phyloP scores from a whole-genome alignment of 2,329 filamentous ascomycete genomes.

The Elsinoe arachidis region DNA sequence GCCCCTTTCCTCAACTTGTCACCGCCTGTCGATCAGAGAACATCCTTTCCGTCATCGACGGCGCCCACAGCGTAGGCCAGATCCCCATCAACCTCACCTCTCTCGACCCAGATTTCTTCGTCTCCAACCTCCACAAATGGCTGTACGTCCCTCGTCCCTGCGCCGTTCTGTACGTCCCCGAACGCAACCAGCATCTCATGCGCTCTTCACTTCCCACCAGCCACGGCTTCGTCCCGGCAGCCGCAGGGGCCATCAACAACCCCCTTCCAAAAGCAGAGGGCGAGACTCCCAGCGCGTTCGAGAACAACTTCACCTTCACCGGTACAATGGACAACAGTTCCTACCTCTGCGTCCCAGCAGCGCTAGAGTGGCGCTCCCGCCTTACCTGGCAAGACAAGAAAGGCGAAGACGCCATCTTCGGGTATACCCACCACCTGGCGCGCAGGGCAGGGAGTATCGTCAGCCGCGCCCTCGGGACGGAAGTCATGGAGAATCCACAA shows the following conservation, averaged over 20 bases:
- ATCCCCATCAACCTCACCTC: conserved; percentile 51
- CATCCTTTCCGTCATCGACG: conserved; percentile 70
- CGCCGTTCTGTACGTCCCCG: conserved; percentile 71
- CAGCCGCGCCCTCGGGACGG: conserved; percentile 57
- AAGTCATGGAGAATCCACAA: conserved; percentile 59
- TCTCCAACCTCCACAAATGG: conserved; percentile 92
- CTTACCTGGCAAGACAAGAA: conserved; percentile 30
- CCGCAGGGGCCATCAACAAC: conserved; percentile 22
- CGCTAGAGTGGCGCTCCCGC: conserved; percentile 58
- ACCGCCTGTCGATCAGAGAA: conserved; percentile 56
- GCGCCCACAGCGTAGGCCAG: conserved; percentile 76
- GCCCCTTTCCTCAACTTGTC: conserved; percentile 66
- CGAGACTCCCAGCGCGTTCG: conserved; percentile 49
- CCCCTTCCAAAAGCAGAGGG: conserved; percentile 31
- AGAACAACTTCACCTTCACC: conserved; percentile 13
- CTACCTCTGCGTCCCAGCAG: conserved; percentile 63
- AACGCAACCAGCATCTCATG: conserved; percentile 66
- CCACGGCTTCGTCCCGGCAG: conserved; percentile 54
- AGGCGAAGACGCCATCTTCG: conserved; percentile 61
- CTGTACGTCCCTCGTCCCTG: conserved; percentile 70
- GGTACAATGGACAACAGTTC: conserved; percentile 54
- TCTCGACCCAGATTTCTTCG: conserved; percentile 75
- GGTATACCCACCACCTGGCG: conserved; percentile 56
- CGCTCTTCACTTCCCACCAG: conserved; percentile 69
- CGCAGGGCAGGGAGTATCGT: conserved; percentile 53